phyloP scores from a whole-genome alignment of 352 stramenopile species.

The Phytophthora boehmeriae region DNA sequence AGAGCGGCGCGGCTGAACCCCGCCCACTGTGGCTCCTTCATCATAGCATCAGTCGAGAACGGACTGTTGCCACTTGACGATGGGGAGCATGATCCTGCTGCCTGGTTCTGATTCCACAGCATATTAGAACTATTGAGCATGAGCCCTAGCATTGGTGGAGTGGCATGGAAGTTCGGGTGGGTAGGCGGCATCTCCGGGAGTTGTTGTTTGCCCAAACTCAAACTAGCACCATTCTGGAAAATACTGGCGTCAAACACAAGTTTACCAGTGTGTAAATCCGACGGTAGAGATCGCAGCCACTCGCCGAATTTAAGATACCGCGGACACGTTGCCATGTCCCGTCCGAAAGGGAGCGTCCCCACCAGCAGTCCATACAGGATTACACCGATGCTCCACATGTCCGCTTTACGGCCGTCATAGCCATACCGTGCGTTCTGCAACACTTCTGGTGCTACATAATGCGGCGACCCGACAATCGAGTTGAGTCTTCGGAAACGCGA shows the following conservation, averaged over 20 bases:
- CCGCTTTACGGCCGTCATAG: slow-evolving; percentile 92
- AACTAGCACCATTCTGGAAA: slow-evolving; percentile 36
- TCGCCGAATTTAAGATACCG: slow-evolving; percentile 95
- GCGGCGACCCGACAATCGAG: slow-evolving; percentile 95
- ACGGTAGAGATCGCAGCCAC: slow-evolving; percentile 82
- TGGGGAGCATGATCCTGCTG: slow-evolving; percentile 24
- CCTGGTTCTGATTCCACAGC: slow-evolving; percentile 40
- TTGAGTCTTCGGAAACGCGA: slow-evolving; percentile 90
- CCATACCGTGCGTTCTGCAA: slow-evolving; percentile 89
- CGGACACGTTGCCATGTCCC: slow-evolving; percentile 93
- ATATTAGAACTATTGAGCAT: slow-evolving; percentile 45
- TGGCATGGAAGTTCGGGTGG: slow-evolving; percentile 35
- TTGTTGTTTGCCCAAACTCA: slow-evolving; percentile 20
- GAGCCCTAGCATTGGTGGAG: slow-evolving; percentile 39
- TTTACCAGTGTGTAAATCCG: slow-evolving; percentile 69
- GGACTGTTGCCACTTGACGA: slow-evolving; percentile 28
- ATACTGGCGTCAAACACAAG: slow-evolving; percentile 59
- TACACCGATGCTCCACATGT: slow-evolving; percentile 94
- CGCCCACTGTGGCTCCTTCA: slow-evolving; percentile 28
- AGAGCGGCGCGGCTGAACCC: slow-evolving; percentile 34
- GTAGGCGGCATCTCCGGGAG: slow-evolving; percentile 23
- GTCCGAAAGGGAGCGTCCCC: slow-evolving; percentile 95
- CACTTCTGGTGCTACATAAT: slow-evolving; percentile 97
- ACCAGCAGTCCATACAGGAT: slow-evolving; percentile 94
- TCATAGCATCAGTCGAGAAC: slow-evolving; percentile 22